Conservation (phyloP, 306 rosid genomes). For the Sicyos edulis region DNA sequence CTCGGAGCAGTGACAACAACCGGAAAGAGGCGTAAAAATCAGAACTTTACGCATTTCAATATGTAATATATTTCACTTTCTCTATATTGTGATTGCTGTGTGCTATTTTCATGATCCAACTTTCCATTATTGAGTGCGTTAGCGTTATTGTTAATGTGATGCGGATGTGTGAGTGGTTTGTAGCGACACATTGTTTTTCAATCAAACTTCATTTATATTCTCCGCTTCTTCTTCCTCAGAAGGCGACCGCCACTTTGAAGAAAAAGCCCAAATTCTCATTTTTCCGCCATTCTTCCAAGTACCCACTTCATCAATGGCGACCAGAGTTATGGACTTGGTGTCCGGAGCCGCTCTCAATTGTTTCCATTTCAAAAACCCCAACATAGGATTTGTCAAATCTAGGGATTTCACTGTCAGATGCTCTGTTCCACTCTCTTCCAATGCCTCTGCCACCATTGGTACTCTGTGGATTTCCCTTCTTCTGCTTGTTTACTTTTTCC, state of each 20-base stretch:
- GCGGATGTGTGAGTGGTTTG: neutral
- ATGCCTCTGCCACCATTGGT: constrained; percentile 20
- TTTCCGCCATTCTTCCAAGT: neutral
- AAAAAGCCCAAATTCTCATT: too few species aligned
- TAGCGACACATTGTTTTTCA: neutral
- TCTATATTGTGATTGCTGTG: neutral
- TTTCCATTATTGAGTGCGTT: neutral
- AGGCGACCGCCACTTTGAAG: too few species aligned
- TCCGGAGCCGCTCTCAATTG: constrained; percentile 23
- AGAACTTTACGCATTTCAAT: neutral
- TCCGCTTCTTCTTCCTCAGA: neutral
- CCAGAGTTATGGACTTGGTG: constrained; percentile 34
- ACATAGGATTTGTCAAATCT: constrained; percentile 12
- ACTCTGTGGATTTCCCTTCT: neutral
- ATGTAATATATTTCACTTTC: neutral
- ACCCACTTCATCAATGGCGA: constrained; percentile 26
- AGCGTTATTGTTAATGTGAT: too few species aligned
- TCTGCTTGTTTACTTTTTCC: neutral
- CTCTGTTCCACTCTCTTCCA: constrained; percentile 26
- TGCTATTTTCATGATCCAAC: neutral
- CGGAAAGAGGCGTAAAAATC: neutral
- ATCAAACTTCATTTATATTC: neutral
- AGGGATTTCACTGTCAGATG: constrained; percentile 38
- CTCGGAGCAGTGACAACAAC: neutral
- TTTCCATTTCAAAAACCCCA: constrained; percentile 20